Evolutionary conservation across 495 filamentous ascomycete species (phyloP).

Genomic region (Annulohypoxylon stygium): DNA sequence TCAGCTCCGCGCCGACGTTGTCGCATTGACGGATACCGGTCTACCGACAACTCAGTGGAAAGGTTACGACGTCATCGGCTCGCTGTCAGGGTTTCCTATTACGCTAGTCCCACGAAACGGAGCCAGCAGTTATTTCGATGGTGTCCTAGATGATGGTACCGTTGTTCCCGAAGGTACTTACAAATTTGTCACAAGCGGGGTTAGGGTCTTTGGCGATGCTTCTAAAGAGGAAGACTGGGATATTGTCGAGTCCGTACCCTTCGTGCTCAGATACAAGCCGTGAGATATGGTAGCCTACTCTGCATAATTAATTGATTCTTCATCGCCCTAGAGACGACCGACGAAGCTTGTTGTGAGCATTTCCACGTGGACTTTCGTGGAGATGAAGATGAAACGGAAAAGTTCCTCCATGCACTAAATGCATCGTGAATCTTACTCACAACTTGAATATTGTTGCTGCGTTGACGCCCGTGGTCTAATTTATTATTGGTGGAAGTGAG

Average conservation of each 20-base stretch:
- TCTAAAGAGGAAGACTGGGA: conserved; percentile 11
- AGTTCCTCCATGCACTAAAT: neutral
- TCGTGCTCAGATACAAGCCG: neutral
- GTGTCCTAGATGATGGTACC: neutral
- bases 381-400: neutral
- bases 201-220: conserved; percentile 6
- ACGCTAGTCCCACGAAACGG: conserved; percentile 2
- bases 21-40: neutral
- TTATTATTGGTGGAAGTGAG: conserved; percentile 21
- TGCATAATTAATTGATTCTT: neutral
- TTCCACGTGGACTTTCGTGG: neutral
- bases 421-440: neutral
- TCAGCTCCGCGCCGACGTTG: conserved; percentile 5
- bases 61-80: neutral
- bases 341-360: neutral
- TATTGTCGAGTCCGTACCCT: conserved; percentile 1
- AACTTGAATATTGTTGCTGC: neutral
- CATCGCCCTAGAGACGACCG: neutral
- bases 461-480: neutral
- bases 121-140: neutral
- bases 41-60: neutral
- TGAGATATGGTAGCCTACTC: neutral
- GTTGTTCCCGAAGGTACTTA: conserved; percentile 7
- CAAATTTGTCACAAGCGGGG: conserved; percentile 1
- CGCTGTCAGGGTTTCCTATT: neutral